Evolutionary conservation across 306 rosid species (phyloP), one percentile per base, ranked within the genome.

Genomic region (Prunus kanzakura): DNA sequence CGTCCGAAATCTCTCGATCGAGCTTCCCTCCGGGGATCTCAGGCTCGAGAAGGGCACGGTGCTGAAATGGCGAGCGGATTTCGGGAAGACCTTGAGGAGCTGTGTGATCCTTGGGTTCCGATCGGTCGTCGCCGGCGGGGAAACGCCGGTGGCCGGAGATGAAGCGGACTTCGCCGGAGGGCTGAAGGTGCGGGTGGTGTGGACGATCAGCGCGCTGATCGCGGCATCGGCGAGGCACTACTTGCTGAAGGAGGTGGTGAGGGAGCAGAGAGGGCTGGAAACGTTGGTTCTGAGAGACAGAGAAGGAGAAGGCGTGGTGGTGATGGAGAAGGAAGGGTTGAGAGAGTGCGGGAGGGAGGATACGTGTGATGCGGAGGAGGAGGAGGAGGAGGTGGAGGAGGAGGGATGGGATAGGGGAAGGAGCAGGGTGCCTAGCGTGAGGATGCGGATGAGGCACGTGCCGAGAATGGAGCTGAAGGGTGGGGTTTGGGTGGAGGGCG

Each of bases 141-240:
- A 72, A 7, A 29, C 75, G 3, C 67, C 70, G 43, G 46, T 45
- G 32, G 38, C 56, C 13, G 35, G 74, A 19, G 67, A 16, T 2
- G 79, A 76, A 9, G 22, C 51, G 3, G 86, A 77, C 16, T 77
- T 82, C 67, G 67, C 70, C 1, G 77, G 77, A 43, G 84, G 88
- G 23, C 38, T 84, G 79, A 87, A 87, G 71, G 51, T 66, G 69
- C 71, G 79, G n/a, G 87, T 87, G 32, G 77, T 78, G 19, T 76
- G 84, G 91, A 82, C 86, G 58, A 83, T 87, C 8, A 78, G 80
- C 54, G 75, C 84, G 0, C 56, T 85, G 81, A 76, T 87, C 12
- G 85, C 86, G 60, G 89, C 91, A 12, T 78, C 89, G 62, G 82
- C 87, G 22, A 78, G 91, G 84, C 89, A 87, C 73, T 62, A 71